Percentiles rank a stretch among this genome's conserved stretches.
These are phyloP conservation scores for Tricholoma sp. DNA, from an alignment of 768 basidiomycete genomes.

Conservation along the genomic window DNA sequence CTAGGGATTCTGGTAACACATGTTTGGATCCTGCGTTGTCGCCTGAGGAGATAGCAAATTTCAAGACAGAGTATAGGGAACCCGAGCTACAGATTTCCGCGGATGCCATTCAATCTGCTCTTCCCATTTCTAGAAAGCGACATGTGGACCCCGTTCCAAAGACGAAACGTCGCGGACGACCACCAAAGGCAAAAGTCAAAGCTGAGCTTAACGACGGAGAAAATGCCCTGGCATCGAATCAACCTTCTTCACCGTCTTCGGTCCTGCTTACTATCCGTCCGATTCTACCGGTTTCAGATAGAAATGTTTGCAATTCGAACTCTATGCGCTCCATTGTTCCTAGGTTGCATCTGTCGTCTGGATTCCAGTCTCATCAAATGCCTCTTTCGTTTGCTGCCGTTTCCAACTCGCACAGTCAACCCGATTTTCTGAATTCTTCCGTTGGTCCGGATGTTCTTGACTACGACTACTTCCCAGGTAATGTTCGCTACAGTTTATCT, in stretches of 20 bases:
- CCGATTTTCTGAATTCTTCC: neutral
- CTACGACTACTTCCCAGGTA: neutral
- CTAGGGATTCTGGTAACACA: neutral
- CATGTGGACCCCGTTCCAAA: slow-evolving; percentile 6
- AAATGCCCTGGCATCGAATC: neutral
- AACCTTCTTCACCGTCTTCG: neutral
- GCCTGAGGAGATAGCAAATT: neutral
- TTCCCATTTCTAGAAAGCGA: slow-evolving; percentile 1
- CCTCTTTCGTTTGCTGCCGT: neutral
- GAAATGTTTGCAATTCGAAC: neutral
- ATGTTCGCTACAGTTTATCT: neutral
- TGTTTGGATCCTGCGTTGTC: neutral
- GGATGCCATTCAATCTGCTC: neutral
- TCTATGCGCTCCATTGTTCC: neutral
- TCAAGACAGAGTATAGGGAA: slow-evolving; percentile 15
- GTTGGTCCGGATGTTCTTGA: neutral
- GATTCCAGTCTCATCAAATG: neutral
- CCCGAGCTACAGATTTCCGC: neutral
- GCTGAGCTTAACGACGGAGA: neutral
- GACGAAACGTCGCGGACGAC: slow-evolving; percentile 9
- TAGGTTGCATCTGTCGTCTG: neutral
- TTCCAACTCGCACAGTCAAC: neutral
- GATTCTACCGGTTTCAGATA: neutral
- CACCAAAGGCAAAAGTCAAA: neutral
- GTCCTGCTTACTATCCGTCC: neutral